A percentile compares a stretch with the other conserved stretches of the same genome.
These are phyloP conservation scores for Rhodotorula graminis DNA, from an alignment of 768 basidiomycete species.

Conservation along the genomic window DNA sequence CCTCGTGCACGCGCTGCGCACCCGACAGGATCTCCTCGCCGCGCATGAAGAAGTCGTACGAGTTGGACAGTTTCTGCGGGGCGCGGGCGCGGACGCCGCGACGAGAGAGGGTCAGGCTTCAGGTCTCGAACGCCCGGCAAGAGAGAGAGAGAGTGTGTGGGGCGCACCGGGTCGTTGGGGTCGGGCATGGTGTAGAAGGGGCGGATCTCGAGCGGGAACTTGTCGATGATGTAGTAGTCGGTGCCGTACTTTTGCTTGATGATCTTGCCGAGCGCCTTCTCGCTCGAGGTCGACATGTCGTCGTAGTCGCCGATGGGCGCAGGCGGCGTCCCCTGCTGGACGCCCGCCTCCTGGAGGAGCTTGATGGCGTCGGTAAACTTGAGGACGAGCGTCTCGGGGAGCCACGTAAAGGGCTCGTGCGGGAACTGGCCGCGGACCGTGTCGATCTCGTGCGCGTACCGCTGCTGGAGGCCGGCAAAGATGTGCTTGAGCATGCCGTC, in stretches of 20 bases:
- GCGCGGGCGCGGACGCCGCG: neutral
- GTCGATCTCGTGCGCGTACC: slow-evolving; percentile 75
- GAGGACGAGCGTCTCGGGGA: slow-evolving; percentile 77
- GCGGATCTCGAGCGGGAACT: slow-evolving; percentile 90
- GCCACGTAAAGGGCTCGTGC: slow-evolving; percentile 91
- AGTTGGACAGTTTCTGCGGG: slow-evolving; percentile 78
- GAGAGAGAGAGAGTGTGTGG: neutral
- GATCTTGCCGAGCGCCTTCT: slow-evolving; percentile 82
- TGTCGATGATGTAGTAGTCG: slow-evolving; percentile 99
- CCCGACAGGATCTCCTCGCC: slow-evolving; percentile 98
- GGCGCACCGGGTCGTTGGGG: slow-evolving; percentile 69
- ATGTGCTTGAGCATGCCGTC: slow-evolving; percentile 80
- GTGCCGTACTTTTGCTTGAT: slow-evolving; percentile 91
- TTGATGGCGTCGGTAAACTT: slow-evolving; percentile 83
- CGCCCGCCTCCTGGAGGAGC: slow-evolving; percentile 78
- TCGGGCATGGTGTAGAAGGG: slow-evolving; percentile 99
- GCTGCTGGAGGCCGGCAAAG: slow-evolving; percentile 74
- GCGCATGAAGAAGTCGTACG: slow-evolving; percentile 99
- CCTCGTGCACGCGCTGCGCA: slow-evolving; percentile 94
- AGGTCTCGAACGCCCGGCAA: no score
- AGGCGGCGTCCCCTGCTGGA: slow-evolving; percentile 51
- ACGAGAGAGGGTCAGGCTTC: neutral
- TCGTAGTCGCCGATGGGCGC: slow-evolving; percentile 62
- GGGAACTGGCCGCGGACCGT: slow-evolving; percentile 80
- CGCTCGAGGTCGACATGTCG: slow-evolving; percentile 94